Conservation (phyloP, 2,329 filamentous ascomycete genomes). For the Cytospora leucostoma region DNA sequence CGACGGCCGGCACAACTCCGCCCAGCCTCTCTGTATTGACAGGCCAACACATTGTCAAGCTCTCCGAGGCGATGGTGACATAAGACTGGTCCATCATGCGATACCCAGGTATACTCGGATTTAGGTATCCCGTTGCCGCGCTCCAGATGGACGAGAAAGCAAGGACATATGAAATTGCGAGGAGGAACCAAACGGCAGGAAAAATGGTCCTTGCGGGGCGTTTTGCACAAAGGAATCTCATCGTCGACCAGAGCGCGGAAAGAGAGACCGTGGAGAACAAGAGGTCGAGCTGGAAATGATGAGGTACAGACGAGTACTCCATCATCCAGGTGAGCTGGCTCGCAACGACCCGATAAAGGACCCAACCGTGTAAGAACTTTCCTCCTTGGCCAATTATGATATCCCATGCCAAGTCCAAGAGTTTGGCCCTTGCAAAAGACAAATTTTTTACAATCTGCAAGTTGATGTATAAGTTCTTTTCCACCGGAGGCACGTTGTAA, state of each 20-base stretch:
- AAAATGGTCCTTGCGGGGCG: conserved; percentile 7
- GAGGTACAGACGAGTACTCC: conserved; percentile 16
- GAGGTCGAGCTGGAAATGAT: conserved; percentile 15
- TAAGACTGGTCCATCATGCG: conserved; percentile 10
- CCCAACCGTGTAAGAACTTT: conserved; percentile 9
- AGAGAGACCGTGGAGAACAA: conserved; percentile 14
- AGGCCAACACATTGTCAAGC: conserved; percentile 6
- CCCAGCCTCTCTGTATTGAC: conserved; percentile 3
- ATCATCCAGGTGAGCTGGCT: conserved; percentile 19
- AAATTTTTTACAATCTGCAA: conserved; percentile 7
- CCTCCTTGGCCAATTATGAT: conserved; percentile 15
- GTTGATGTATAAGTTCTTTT: conserved; percentile 15
- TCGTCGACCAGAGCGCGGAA: conserved; percentile 7
- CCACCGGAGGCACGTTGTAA: conserved; percentile 13
- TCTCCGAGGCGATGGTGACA: conserved; percentile 2
- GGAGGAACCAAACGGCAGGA: conserved; percentile 18
- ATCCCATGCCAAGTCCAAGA: conserved; percentile 18
- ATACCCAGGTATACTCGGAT: conserved; percentile 14
- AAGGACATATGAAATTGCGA: conserved; percentile 17
- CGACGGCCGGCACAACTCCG: neutral
- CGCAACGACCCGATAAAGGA: conserved; percentile 12
- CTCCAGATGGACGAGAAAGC: conserved; percentile 16
- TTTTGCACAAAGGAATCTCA: conserved; percentile 2
- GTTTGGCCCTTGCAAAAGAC: conserved; percentile 15
- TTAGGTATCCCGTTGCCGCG: conserved; percentile 15